phyloP scores from a whole-genome alignment of 2,329 filamentous ascomycete species.

The Cercospora sojina region DNA sequence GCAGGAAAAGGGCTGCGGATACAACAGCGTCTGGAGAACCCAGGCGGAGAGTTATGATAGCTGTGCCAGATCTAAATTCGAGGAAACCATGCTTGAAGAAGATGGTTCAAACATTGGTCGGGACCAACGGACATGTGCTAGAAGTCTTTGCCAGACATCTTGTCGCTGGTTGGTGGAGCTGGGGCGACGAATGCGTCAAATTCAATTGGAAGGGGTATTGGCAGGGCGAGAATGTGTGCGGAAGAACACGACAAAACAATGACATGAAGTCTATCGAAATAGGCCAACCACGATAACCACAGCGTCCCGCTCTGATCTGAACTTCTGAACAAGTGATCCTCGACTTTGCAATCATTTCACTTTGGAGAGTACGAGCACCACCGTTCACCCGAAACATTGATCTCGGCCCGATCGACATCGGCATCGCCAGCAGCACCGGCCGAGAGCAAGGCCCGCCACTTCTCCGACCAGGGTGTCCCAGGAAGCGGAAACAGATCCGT shows the following conservation, averaged over 20 bases:
- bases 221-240: constrained; percentile 27
- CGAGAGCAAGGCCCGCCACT: neutral
- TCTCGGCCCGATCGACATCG: neutral
- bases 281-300: neutral
- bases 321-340: neutral
- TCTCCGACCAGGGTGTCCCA: constrained; percentile 2
- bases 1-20: constrained; percentile 32
- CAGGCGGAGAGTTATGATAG: constrained; percentile 60
- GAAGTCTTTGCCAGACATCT: constrained; percentile 76
- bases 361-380: neutral
- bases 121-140: constrained; percentile 56
- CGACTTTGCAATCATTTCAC: neutral
- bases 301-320: neutral
- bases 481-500: neutral
- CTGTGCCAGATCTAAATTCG: constrained; percentile 74
- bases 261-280: neutral
- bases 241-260: neutral
- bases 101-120: constrained; percentile 59
- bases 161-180: constrained; percentile 74
- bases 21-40: constrained; percentile 23
- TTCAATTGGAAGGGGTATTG: constrained; percentile 63
- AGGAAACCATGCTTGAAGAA: constrained; percentile 70
- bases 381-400: neutral
- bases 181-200: constrained; percentile 71
- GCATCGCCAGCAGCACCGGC: neutral